These are phyloP conservation scores for Talaromyces marneffei DNA, from an alignment of 2,329 filamentous ascomycete genomes.

Conservation along the genomic window DNA sequence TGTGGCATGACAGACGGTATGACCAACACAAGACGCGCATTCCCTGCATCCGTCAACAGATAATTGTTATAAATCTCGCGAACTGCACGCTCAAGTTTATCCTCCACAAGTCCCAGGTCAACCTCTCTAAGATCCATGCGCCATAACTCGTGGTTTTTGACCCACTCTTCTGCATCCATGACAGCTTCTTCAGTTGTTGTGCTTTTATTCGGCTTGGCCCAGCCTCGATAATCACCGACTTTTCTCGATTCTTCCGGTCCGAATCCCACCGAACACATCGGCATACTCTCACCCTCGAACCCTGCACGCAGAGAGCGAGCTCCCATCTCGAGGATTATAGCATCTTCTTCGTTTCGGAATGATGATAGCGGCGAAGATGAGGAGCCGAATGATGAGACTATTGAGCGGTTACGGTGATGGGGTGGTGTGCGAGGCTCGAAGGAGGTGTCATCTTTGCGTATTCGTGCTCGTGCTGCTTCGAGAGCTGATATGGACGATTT, in stretches of 20 bases:
- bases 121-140: slow-evolving; percentile 63
- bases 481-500: slow-evolving; percentile 17
- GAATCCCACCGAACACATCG: slow-evolving; percentile 66
- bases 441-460: slow-evolving; percentile 22
- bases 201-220: slow-evolving; percentile 42
- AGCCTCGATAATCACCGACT: slow-evolving; percentile 73
- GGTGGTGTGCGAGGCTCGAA: slow-evolving; percentile 53
- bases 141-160: slow-evolving; percentile 65
- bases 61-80: slow-evolving; percentile 77
- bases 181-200: slow-evolving; percentile 21
- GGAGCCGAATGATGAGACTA: slow-evolving; percentile 43
- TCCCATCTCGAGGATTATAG: slow-evolving; percentile 76
- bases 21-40: slow-evolving; percentile 67
- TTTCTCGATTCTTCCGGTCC: slow-evolving; percentile 70
- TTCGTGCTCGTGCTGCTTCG: slow-evolving; percentile 18
- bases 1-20: slow-evolving; percentile 73
- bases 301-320: slow-evolving; percentile 72
- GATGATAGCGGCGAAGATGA: slow-evolving; percentile 54
- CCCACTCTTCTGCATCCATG: slow-evolving; percentile 29
- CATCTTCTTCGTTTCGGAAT: slow-evolving; percentile 72
- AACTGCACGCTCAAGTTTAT: slow-evolving; percentile 78
- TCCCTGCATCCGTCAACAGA: slow-evolving; percentile 55
- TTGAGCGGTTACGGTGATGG: slow-evolving; percentile 43
- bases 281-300: slow-evolving; percentile 75
- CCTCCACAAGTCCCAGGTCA: slow-evolving; percentile 73